phyloP scores from a whole-genome alignment of 2,329 filamentous ascomycete species.

The Calcarisporium arbuscula region DNA sequence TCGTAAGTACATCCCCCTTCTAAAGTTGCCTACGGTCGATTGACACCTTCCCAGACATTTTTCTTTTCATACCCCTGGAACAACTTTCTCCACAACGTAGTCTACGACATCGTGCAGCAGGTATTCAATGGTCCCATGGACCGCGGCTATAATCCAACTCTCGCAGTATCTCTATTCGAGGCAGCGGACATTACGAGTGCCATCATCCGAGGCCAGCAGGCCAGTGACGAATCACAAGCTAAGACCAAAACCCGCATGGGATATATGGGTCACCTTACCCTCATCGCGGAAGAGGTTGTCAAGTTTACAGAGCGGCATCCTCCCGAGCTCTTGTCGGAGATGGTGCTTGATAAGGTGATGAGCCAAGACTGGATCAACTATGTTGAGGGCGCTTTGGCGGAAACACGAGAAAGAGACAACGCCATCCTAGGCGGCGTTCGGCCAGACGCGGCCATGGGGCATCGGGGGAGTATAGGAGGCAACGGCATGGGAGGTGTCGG shows the following conservation, averaged over 20 bases:
- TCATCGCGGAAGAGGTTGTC: conserved; percentile 96
- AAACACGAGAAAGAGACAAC: conserved; percentile 93
- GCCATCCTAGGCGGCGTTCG: conserved; percentile 95
- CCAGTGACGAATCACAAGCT: conserved; percentile 78
- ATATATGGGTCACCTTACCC: conserved; percentile 96
- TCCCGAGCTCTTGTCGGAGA: conserved; percentile 76
- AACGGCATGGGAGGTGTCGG: conserved; percentile 42
- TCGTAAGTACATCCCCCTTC: conserved; percentile 54
- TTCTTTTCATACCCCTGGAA: conserved; percentile 99
- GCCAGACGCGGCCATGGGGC: conserved; percentile 80
- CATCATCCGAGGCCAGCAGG: conserved; percentile 84
- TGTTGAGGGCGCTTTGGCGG: conserved; percentile 85
- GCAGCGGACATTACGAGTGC: conserved; percentile 82
- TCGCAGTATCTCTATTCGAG: conserved; percentile 91
- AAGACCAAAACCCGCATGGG: conserved; percentile 85
- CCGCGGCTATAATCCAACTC: conserved; percentile 80
- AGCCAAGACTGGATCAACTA: conserved; percentile 90
- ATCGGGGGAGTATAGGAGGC: conserved; percentile 57
- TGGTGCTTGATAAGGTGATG: conserved; percentile 82
- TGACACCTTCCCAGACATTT: conserved; percentile 59
- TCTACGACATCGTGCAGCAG: conserved; percentile 98
- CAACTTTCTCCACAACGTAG: conserved; percentile 98
- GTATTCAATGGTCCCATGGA: conserved; percentile 99
- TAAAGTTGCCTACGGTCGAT: neutral
- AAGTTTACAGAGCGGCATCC: conserved; percentile 96